Conservation (phyloP, 2,329 filamentous ascomycete species). For the Colletotrichum sublineola region DNA sequence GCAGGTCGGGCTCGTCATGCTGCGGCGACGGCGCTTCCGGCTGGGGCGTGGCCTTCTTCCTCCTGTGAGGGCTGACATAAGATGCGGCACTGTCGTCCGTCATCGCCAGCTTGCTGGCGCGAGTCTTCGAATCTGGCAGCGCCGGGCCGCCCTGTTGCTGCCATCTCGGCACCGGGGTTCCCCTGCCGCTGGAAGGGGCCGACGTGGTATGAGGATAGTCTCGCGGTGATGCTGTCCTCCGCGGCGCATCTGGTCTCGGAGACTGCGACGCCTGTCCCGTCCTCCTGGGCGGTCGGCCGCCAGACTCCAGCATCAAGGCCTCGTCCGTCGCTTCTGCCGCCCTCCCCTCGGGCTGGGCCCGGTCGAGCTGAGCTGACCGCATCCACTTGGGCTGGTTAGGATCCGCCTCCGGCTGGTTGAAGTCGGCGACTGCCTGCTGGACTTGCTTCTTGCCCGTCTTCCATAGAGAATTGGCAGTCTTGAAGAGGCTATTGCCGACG, state of each 20-base stretch:
- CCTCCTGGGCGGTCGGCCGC: conserved; percentile 66
- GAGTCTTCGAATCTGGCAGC: conserved; percentile 65
- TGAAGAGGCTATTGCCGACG: conserved; percentile 86
- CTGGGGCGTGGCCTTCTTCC: conserved; percentile 74
- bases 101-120: conserved; percentile 78
- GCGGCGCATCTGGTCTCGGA: conserved; percentile 48
- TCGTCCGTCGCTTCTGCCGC: conserved; percentile 71
- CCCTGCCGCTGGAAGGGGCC: conserved; percentile 56
- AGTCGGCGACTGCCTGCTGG: conserved; percentile 91
- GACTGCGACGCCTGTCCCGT: conserved; percentile 50
- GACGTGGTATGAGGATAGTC: conserved; percentile 65
- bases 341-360: conserved; percentile 52
- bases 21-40: conserved; percentile 56
- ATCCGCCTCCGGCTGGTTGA: conserved; percentile 79
- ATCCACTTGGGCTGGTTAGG: conserved; percentile 94
- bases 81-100: conserved; percentile 86
- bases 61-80: conserved; percentile 88
- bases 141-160: conserved; percentile 69
- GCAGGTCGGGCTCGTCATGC: conserved; percentile 72
- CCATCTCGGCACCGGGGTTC: conserved; percentile 68
- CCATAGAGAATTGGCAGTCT: conserved; percentile 95
- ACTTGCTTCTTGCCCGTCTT: conserved; percentile 94
- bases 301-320: conserved; percentile 83
- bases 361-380: conserved; percentile 73
- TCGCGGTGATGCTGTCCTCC: conserved; percentile 51